Evolutionary conservation across 495 filamentous ascomycete species (phyloP), one percentile per base, ranked within the genome.

Genomic region (Trichoderma reesei): DNA sequence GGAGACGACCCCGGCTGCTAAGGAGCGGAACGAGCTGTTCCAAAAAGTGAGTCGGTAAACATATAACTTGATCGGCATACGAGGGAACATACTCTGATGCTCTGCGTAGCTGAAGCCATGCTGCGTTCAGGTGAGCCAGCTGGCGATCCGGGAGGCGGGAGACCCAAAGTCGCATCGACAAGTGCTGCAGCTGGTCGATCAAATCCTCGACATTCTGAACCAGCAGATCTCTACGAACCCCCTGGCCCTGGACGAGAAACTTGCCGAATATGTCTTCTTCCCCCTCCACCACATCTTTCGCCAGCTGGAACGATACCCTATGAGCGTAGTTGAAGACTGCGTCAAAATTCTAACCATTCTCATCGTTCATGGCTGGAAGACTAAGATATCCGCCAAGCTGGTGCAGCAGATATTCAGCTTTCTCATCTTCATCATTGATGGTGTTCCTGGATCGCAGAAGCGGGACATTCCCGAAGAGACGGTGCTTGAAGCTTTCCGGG

Each of bases 211-310:
- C 14, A 69, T 81, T 20, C 74, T 95, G 33, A 73, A 79, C 5
- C 71, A 76, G 41, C 78, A 88, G 68, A 76, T 78, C 42, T 70
- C 65, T 56, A 75, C 77, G 59, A 74, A 79, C 67, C 76, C 82
- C 41, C 73, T 77, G 18, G 76, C 80, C 0, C 77, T 97, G 11
- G 90, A 96, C 71, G 80, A 85, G 62, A 91, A 90, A 72, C 76
- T 97, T 34, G 94, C 92, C 8, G 91, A 97, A 72, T 99, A 96
- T 77, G 83, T 88, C 67, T 98, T 98, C 80, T 94, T 96, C 68
- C 94, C 94, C 0, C 76, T 99, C 0, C 90, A 90, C 2, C 88
- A 95, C 66, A 85, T 98, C 60, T 88, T 99, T 67, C 86, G 89
- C 63, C 81, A 85, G 61, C 87, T 86, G 61, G 84, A 91, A 66